These are phyloP conservation scores for Dinochytrium kinnereticum DNA, from an alignment of 371 early-diverging fungal genomes.

Conservation along the genomic window DNA sequence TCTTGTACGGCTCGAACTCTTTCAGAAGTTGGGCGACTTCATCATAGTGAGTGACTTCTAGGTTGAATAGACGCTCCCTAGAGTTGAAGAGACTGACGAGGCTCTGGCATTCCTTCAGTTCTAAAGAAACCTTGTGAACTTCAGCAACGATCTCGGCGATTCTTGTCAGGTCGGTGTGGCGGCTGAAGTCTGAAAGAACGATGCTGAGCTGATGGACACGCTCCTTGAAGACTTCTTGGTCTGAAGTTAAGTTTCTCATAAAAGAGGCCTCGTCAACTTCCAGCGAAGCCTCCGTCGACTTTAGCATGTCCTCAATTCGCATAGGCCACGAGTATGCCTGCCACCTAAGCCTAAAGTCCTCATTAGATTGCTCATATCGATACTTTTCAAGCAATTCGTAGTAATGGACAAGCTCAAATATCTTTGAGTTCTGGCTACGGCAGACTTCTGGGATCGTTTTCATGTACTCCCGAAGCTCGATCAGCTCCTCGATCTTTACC, in stretches of 20 bases:
- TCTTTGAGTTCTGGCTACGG: slow-evolving; percentile 35
- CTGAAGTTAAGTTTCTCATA: slow-evolving; percentile 52
- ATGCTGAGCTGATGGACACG: slow-evolving; percentile 49
- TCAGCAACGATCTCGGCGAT: slow-evolving; percentile 55
- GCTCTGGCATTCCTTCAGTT: slow-evolving; percentile 59
- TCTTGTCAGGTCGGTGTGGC: slow-evolving; percentile 46
- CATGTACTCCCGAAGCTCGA: slow-evolving; percentile 60
- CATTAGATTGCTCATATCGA: slow-evolving; percentile 56
- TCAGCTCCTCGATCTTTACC: slow-evolving; percentile 62
- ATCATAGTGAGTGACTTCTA: slow-evolving; percentile 60
- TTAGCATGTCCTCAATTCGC: slow-evolving; percentile 55
- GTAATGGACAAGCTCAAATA: slow-evolving; percentile 57
- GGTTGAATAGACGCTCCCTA: slow-evolving; percentile 58
- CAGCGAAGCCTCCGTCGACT: slow-evolving; percentile 44
- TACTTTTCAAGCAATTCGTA: slow-evolving; percentile 60
- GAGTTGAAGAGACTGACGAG: slow-evolving; percentile 54
- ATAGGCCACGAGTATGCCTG: slow-evolving; percentile 58
- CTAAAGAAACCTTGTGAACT: slow-evolving; percentile 54
- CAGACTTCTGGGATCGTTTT: slow-evolving; percentile 53
- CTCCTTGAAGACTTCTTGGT: slow-evolving; percentile 67
- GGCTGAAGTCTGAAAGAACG: slow-evolving; percentile 56
- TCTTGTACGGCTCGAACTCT: slow-evolving; percentile 65
- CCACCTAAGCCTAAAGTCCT: slow-evolving; percentile 60
- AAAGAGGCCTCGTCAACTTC: slow-evolving; percentile 56
- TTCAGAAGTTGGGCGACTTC: slow-evolving; percentile 51